These are phyloP conservation scores for Botrytis aclada DNA, from an alignment of 2,329 filamentous ascomycete genomes.

Conservation along the genomic window DNA sequence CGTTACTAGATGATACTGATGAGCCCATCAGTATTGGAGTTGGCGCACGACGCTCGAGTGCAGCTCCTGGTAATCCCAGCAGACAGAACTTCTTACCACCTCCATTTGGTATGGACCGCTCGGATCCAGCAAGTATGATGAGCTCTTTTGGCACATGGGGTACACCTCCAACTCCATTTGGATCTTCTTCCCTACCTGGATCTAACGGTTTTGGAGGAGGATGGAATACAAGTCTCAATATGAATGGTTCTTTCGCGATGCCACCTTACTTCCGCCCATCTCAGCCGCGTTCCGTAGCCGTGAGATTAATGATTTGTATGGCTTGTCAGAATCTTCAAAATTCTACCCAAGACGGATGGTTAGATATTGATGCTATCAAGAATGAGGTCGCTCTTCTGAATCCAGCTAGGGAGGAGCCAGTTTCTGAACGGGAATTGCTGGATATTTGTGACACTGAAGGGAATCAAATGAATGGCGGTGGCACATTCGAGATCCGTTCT, in stretches of 20 bases:
- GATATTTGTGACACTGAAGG: constrained; percentile 87
- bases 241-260: constrained; percentile 44
- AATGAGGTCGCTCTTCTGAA: constrained; percentile 59
- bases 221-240: constrained; percentile 38
- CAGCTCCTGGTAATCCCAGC: constrained; percentile 30
- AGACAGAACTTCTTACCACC: constrained; percentile 34
- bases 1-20: constrained; percentile 73
- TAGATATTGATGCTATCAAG: constrained; percentile 64
- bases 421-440: constrained; percentile 66
- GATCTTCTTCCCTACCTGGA: constrained; percentile 36
- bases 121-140: constrained; percentile 33
- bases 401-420: constrained; percentile 45
- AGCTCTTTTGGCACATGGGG: constrained; percentile 37
- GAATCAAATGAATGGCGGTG: constrained; percentile 80
- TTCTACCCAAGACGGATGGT: constrained; percentile 59
- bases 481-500: constrained; percentile 64
- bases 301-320: constrained; percentile 72
- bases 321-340: constrained; percentile 65
- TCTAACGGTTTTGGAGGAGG: constrained; percentile 32
- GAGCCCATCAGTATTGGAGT: constrained; percentile 45
- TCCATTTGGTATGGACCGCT: constrained; percentile 37
- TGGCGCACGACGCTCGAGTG: constrained; percentile 39
- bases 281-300: constrained; percentile 62
- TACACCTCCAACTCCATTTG: constrained; percentile 37
- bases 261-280: constrained; percentile 44